Base-by-base conservation (phyloP, 163 green algal species). In the Prototheca wickerhamii region DNA sequence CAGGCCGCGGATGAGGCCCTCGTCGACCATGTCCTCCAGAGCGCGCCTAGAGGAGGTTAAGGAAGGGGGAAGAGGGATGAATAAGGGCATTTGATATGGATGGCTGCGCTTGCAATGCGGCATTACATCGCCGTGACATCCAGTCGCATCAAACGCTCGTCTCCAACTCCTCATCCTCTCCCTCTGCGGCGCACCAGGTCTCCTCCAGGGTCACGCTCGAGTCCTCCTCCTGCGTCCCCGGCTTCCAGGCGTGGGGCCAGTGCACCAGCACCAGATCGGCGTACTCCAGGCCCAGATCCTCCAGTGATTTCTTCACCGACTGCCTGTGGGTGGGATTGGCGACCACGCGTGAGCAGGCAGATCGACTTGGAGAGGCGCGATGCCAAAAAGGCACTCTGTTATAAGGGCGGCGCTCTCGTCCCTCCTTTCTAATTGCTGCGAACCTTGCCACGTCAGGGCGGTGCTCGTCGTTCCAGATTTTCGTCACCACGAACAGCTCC, bases 381-480 rank as follows among this genome's bases (percentile, higher is more conserved):
- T n/a, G n/a, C n/a, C n/a, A n/a, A n/a, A n/a, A n/a, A n/a, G n/a
- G n/a, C n/a, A n/a, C n/a, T n/a, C n/a, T n/a, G n/a, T n/a, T n/a
- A n/a, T n/a, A n/a, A n/a, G n/a, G n/a, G n/a, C n/a, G n/a, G n/a
- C n/a, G n/a, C n/a, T n/a, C n/a, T n/a, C n/a, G n/a, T n/a, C n/a
- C n/a, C n/a, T n/a, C n/a, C n/a, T n/a, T n/a, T n/a, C n/a, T n/a
- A n/a, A n/a, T n/a, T n/a, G n/a, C n/a, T n/a, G n/a, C n/a, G 15
- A 56, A 81, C 78, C 72, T 74, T 20, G 89, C 80, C 25, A 75
- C 68, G 3, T 69, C 70, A 3, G 84, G 82, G 6, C 72, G 58
- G 76, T 94, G 87, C 29, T 78, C 70, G 50, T 87, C 83, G 73
- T 95, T 95, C 87, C 87, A 95, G 42, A 95, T 72, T 76, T 97